Evolutionary conservation across 164 flowering plant genomes (phyloP), one percentile per base, ranked within the genome.

Genomic region (Pachysandra terminalis): DNA sequence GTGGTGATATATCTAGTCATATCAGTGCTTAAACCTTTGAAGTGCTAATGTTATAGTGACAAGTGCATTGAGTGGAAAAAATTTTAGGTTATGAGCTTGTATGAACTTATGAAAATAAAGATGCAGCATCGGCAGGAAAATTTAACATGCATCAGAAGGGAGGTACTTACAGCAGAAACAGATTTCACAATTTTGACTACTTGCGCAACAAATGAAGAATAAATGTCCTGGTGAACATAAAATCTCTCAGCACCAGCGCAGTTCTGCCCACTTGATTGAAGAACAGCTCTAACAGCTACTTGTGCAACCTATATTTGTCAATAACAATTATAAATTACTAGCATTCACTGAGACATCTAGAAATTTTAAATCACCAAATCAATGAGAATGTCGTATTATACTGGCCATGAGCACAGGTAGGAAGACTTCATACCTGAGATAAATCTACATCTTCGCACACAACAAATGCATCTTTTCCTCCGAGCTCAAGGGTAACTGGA

Each of bases 211-310:
- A 95, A 95, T 60, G 88, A 70, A 67, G 90, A 73, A 79, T 89
- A 85, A 41, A 92, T 76, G 71, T 85, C 87, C 61, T 74, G 81
- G 53, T 91, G 98, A 77, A 95, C 98, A 84, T 94, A 94, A 74
- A 90, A 95, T 78, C 98, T 86, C 82, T 95, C 98, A 64, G 98
- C 98, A 52, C 98, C 98, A 72, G 98, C 96, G 81, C 98, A 95
- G 52, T 95, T 95, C 71, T 95, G 98, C 59, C 98, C 98, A 80
- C 98, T 92, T 74, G 98, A 95, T 77, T 91, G 97, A 65, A 95
- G 96, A 67, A 79, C 89, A 76, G 86, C 98, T 74, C 98, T 82
- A 67, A 82, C 96, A 77, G 98, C 98, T 79, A 95, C 76, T 79
- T 91, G 96, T 61, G 96, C 96, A 76, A 91, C 97, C 98, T 94